Evolutionary conservation across 495 filamentous ascomycete genomes (phyloP), one percentile per base, ranked within the genome.

Genomic region (Hypoxylon rickii): DNA sequence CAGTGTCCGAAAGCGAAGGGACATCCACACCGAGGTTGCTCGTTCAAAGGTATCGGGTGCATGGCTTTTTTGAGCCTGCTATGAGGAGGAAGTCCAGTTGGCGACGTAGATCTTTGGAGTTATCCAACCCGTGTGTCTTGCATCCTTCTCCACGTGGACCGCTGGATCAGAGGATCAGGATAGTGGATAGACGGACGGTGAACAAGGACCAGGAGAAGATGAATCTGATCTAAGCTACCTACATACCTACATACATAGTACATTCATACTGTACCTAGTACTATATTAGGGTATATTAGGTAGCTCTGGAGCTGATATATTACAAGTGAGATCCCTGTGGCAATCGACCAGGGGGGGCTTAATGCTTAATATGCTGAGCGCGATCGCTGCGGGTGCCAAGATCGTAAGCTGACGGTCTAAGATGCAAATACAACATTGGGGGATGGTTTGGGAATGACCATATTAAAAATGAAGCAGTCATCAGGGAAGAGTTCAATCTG

Each of bases 111-210:
- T 29, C 24, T 4, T 29, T 29, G 24, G 24, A 4, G 24, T 4
- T 10, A 10, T 29, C 24, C 24, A 4, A 10, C 10, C 24, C 10
- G 37, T 20, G 3, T 48, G 36, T 42, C 51, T 41, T 42, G 29
- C 34, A 47, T 36, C 11, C 26, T 34, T 33, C 43, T 36, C 44
- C 51, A 43, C 51, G 51, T 55, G 44, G 41, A 19, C 21, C 17
- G 1, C 17, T 29, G 16, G 21, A 46, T n/a, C n/a, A n/a, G n/a
- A n/a, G n/a, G n/a, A n/a, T n/a, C n/a, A n/a, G n/a, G n/a, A n/a
- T n/a, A n/a, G n/a, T 29, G 24, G 24, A 29, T 4, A 10, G 24
- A 4, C 24, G 24, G 24, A 29, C 24, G 24, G 24, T 29, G 24
- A 29, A 29, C 24, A 29, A 4, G 24, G 10, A 29, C 24, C 10